These are phyloP conservation scores for Monosporozyma aerobia DNA, from an alignment of 805 yeast genomes.

Conservation along the genomic window DNA sequence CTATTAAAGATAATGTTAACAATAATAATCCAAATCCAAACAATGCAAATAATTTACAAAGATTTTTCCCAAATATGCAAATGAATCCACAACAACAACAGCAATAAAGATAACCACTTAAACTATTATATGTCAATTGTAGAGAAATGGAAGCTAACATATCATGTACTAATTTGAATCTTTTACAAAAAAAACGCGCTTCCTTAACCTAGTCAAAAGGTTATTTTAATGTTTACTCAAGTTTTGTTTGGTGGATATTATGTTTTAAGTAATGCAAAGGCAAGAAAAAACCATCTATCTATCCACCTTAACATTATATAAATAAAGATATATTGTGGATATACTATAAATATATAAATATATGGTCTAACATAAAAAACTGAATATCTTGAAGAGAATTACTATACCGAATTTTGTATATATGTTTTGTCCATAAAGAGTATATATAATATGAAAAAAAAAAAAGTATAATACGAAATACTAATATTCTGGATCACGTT, in stretches of 20 bases:
- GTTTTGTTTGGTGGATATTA: not conserved
- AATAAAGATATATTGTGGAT: not conserved
- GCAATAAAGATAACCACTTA: not conserved
- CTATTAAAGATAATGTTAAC: not conserved
- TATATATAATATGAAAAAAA: no score
- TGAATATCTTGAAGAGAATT: not conserved
- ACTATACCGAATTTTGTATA: not conserved
- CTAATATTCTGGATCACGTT: not conserved
- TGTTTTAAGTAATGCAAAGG: not conserved
- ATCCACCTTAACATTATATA: not conserved
- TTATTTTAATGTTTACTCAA: not conserved
- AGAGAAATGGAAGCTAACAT: not conserved
- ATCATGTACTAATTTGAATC: not conserved
- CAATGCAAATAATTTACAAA: conserved; percentile 8
- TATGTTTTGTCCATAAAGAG: not conserved
- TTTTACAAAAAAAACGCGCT: not conserved
- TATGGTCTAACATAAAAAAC: not conserved
- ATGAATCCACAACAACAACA: conserved; percentile 8
- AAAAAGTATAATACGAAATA: not conserved
- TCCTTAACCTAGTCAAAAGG: not conserved
- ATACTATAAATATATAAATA: not conserved
- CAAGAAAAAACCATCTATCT: not conserved
- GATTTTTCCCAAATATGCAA: conserved; percentile 16
- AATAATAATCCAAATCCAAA: not conserved
- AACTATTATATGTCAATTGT: not conserved